These are phyloP conservation scores for Fusarium domesticum DNA, from an alignment of 2,329 filamentous ascomycete species.

Conservation along the genomic window DNA sequence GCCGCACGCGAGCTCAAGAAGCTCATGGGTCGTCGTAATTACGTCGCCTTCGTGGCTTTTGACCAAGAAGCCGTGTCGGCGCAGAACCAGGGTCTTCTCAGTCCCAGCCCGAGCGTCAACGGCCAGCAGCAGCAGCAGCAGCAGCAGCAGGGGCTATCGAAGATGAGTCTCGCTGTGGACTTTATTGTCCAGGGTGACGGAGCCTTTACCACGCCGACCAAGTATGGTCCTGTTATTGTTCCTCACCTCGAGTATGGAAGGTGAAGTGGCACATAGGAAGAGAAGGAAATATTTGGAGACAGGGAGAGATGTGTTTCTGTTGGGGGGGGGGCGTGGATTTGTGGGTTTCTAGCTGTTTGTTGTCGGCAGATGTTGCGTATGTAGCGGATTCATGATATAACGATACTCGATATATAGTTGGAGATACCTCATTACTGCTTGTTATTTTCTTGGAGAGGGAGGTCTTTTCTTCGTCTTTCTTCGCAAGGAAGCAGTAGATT, in stretches of 20 bases:
- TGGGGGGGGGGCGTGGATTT: not conserved
- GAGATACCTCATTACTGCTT: constrained; percentile 24
- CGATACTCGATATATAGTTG: constrained; percentile 18
- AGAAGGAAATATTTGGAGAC: too few relatives aligned
- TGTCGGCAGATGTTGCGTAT: constrained; percentile 12
- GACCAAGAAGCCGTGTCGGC: constrained; percentile 71
- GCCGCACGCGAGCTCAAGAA: constrained; percentile 78
- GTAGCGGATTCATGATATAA: constrained; percentile 21
- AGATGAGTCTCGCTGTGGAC: constrained; percentile 86
- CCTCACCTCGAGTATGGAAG: constrained; percentile 75
- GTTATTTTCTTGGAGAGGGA: constrained; percentile 3
- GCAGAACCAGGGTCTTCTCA: constrained; percentile 37
- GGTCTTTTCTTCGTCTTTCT: too few relatives aligned
- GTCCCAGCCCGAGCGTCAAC: constrained; percentile 36
- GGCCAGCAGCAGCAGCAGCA: constrained; percentile 39
- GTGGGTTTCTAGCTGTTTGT: not conserved
- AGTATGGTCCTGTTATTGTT: constrained; percentile 95
- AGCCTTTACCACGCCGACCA: constrained; percentile 76
- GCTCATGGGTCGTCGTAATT: constrained; percentile 90
- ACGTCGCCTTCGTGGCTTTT: constrained; percentile 89
- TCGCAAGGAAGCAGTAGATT: too few relatives aligned
- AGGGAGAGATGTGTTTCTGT: not conserved
- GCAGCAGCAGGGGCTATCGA: constrained; percentile 51
- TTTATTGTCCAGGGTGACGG: constrained; percentile 96
- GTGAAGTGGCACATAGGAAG: constrained; percentile 12